Base-by-base conservation (phyloP, 202 grass and related monocot genomes). In the Setaria viridis region DNA sequence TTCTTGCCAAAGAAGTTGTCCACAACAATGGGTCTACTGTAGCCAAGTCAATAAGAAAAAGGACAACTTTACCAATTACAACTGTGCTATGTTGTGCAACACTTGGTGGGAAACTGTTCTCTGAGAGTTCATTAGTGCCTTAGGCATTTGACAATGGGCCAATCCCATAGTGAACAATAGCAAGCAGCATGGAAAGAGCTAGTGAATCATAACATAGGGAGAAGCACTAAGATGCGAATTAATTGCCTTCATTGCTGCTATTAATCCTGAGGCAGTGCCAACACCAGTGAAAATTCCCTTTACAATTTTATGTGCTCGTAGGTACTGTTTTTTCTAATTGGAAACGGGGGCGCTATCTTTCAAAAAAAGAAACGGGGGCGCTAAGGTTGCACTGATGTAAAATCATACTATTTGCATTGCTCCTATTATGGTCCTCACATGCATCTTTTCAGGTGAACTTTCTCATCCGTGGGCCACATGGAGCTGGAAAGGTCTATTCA, bases 391-490 rank as follows among this genome's bases (percentile, higher is more conserved):
- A 78, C 71, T 66, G 9, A 73, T 76, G 56, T 59, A 4, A 80
- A 78, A 20, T 67, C 41, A 15, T 53, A 72, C 53, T 55, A 25
- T 85, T 79, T 66, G 14, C 16, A 39, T 45, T 41, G 70, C 67
- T 76, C 12, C 73, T 54, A 7, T 19, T 49, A 80, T 33, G 33
- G 43, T 42, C 62, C 60, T 66, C 34, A 78, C 20, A 59, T 86
- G 43, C 71, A 85, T 77, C 54, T 32, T 86, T 84, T 74, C 82
- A 98, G 96, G 96, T 95, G 20, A 95, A 93, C 75, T 95, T 95
- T 87, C 83, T 91, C 64, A 91, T 98, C 86, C 88, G 96, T 32
- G 96, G 91, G 60, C 91, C 96, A 30, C 88, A 91, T 89, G 96
- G 96, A 84, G 86, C 81, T 80, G 93, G 96, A 66, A 94, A 92